Percentiles rank a stretch among this genome's conserved stretches.
These are phyloP conservation scores for Entomortierella chlamydospora DNA, from an alignment of 192 early-diverging fungal genomes.

Conservation along the genomic window DNA sequence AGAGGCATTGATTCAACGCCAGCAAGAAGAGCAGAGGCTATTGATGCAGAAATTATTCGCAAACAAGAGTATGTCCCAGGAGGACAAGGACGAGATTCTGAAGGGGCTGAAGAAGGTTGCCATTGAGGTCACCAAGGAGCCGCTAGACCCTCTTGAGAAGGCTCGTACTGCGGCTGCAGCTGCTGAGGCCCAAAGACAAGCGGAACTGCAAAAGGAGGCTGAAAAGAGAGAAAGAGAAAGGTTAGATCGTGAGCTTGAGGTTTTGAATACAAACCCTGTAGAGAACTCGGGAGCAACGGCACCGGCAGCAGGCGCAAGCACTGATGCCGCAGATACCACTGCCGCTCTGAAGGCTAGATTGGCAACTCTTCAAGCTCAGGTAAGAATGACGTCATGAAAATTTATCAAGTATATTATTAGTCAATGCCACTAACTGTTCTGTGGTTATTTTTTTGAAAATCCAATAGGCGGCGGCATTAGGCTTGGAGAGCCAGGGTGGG, in stretches of 20 bases:
- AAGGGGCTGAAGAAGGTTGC: constrained; percentile 61
- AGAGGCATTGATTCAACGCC: constrained; percentile 64
- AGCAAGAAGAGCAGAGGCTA: constrained; percentile 74
- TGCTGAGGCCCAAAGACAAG: constrained; percentile 49
- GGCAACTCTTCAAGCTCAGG: constrained; percentile 71
- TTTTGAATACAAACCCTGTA: constrained; percentile 27
- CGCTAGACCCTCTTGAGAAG: constrained; percentile 43
- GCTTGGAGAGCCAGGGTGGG: constrained; percentile 36
- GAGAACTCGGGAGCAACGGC: background rate
- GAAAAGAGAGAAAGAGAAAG: constrained; percentile 50
- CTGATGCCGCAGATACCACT: constrained; percentile 40
- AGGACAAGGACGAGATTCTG: constrained; percentile 61
- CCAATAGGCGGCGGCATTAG: constrained; percentile 55
- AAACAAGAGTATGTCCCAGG: constrained; percentile 61
- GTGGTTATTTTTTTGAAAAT: no score
- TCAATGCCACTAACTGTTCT: no score
- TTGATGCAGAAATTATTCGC: constrained; percentile 68
- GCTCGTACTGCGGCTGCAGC: constrained; percentile 49
- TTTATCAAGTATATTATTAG: no score
- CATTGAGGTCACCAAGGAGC: constrained; percentile 56
- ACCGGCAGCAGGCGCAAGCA: constrained; percentile 14
- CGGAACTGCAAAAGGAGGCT: constrained; percentile 50
- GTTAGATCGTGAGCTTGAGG: constrained; percentile 66
- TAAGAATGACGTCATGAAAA: no score
- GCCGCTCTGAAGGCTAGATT: constrained; percentile 67